Conservation (phyloP, 2,329 filamentous ascomycete species). For the Stachybotrys chlorohalonatus region DNA sequence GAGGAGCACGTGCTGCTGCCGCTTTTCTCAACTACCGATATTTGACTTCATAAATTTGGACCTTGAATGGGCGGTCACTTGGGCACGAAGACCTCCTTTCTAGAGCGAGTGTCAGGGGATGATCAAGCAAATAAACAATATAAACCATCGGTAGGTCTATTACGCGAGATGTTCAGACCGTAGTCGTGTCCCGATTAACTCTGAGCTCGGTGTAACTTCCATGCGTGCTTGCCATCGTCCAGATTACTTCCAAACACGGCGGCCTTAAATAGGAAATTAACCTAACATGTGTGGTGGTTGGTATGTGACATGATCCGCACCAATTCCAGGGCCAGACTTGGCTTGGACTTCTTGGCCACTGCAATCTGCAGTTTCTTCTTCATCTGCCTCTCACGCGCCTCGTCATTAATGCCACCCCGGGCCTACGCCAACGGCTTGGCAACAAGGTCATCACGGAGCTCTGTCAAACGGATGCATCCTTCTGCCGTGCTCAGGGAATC, state of each 20-base stretch:
- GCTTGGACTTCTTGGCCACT: background rate
- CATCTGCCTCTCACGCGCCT: background rate
- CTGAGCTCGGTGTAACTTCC: conserved; percentile 16
- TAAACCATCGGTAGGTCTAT: too few species aligned
- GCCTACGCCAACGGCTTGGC: conserved; percentile 3
- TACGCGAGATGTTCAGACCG: too few species aligned
- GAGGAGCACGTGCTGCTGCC: too few species aligned
- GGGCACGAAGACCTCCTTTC: too few species aligned
- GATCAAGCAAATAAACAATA: too few species aligned
- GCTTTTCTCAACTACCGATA: too few species aligned
- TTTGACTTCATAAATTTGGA: too few species aligned
- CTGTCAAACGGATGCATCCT: background rate
- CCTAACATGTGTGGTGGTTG: background rate
- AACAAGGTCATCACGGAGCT: background rate
- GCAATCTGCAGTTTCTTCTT: background rate
- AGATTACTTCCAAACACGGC: conserved; percentile 24
- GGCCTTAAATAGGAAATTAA: conserved; percentile 12
- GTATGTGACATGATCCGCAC: conserved; percentile 4
- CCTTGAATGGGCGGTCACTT: too few species aligned
- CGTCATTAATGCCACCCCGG: conserved; percentile 9
- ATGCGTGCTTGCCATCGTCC: conserved; percentile 15
- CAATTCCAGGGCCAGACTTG: conserved; percentile 19
- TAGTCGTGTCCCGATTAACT: background rate
- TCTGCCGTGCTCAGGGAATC: background rate
- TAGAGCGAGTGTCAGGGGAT: too few species aligned